Conservation (phyloP, 208 protist genomes). For the Trypanosoma vivax region DNA sequence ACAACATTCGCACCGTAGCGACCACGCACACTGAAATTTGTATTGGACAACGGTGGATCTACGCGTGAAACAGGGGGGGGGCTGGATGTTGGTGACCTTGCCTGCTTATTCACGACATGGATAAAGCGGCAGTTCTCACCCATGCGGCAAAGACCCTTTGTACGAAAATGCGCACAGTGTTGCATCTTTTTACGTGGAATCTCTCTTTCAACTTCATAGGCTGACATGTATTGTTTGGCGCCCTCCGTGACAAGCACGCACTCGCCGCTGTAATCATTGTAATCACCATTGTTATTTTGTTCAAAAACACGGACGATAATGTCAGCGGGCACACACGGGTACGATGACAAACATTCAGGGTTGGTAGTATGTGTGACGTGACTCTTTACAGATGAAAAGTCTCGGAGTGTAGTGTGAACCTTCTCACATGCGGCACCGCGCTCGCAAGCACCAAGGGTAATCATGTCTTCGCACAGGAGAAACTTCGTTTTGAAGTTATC, state of each 20-base stretch:
- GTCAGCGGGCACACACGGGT: constrained; percentile 45
- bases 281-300: constrained; percentile 61
- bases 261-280: constrained; percentile 39
- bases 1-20: neutral
- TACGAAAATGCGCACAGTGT: constrained; percentile 79
- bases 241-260: constrained; percentile 67
- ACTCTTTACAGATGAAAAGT: constrained; percentile 39
- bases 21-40: constrained; percentile 9
- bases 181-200: constrained; percentile 65
- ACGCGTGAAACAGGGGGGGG: constrained; percentile 3
- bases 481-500: constrained; percentile 84
- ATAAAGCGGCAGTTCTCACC: constrained; percentile 72
- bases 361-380: constrained; percentile 59
- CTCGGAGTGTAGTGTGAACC: constrained; percentile 45
- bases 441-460: constrained; percentile 29
- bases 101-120: constrained; percentile 53
- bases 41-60: constrained; percentile 19
- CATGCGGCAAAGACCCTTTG: constrained; percentile 71
- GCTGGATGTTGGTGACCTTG: constrained; percentile 17
- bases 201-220: constrained; percentile 24
- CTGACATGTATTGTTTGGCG: constrained; percentile 58
- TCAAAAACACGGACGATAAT: constrained; percentile 65
- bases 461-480: constrained; percentile 42
- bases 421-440: constrained; percentile 39
- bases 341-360: constrained; percentile 29